phyloP scores from a whole-genome alignment of 73 alveolate species.

The Paramecium pentaurelia region DNA sequence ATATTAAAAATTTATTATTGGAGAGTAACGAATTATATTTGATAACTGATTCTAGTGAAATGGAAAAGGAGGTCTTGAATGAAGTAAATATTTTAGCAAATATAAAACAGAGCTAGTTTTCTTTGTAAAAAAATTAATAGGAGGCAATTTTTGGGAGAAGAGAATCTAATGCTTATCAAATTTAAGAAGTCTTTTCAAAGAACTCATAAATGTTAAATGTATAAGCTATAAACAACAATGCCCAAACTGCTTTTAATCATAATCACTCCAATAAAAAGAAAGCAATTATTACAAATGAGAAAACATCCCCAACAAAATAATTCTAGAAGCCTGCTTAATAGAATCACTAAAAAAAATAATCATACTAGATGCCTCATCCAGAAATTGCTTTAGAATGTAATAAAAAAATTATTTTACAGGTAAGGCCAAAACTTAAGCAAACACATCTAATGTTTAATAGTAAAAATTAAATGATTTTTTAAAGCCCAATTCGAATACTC shows the following conservation, averaged over 20 bases:
- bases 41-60: constrained; percentile 41
- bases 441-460: neutral
- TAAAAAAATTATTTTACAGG: neutral
- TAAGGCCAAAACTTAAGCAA: neutral
- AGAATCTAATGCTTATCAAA: constrained; percentile 3
- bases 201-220: neutral
- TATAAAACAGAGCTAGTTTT: neutral
- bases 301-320: neutral
- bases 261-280: neutral
- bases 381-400: neutral
- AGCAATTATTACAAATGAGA: constrained; percentile 7
- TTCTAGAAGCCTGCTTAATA: neutral
- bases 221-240: neutral
- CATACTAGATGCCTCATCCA: neutral
- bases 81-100: neutral
- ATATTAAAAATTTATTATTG: neutral
- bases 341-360: neutral
- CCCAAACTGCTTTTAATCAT: neutral
- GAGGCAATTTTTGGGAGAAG: constrained; percentile 23
- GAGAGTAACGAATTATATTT: neutral
- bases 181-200: neutral
- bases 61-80: constrained; percentile 7
- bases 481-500: constrained; percentile 36
- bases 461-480: neutral
- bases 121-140: neutral